These are phyloP conservation scores for Tuctoria greenei DNA, from an alignment of 176 grass and related monocot species.

Conservation along the genomic window DNA sequence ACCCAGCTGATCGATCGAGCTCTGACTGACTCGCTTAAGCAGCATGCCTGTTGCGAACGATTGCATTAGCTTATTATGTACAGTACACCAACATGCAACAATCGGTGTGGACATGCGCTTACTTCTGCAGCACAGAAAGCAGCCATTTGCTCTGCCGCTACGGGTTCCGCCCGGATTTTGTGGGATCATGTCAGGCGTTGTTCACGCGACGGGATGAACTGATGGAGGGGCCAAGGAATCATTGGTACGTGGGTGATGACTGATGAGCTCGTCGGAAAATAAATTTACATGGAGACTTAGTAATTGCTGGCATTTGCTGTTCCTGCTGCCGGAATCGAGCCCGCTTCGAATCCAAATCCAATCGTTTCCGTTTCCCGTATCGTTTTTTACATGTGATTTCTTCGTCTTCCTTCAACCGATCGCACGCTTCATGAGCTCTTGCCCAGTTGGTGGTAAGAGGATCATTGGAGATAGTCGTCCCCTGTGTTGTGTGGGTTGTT, in stretches of 20 bases:
- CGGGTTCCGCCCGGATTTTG: conserved; percentile 28
- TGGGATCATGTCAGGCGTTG: conserved; percentile 51
- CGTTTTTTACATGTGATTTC: background rate
- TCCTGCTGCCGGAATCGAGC: conserved; percentile 2
- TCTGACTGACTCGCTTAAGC: background rate
- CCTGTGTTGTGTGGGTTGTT: background rate
- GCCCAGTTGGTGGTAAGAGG: background rate
- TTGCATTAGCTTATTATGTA: background rate
- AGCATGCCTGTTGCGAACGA: background rate
- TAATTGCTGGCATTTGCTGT: background rate
- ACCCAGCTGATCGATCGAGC: background rate
- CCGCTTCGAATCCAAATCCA: conserved; percentile 14
- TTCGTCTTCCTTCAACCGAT: background rate
- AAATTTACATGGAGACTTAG: too few relatives aligned
- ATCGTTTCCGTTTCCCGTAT: background rate
- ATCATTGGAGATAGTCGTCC: background rate
- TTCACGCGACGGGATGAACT: background rate
- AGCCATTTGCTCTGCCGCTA: conserved; percentile 11
- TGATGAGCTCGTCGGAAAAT: background rate
- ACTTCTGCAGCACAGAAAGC: conserved; percentile 20
- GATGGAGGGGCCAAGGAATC: conserved; percentile 23
- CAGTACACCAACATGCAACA: background rate
- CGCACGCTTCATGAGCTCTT: background rate
- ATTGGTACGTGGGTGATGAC: background rate
- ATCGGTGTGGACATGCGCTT: background rate